Conservation (phyloP, 768 basidiomycete genomes). For the Boletus rex-veris region DNA sequence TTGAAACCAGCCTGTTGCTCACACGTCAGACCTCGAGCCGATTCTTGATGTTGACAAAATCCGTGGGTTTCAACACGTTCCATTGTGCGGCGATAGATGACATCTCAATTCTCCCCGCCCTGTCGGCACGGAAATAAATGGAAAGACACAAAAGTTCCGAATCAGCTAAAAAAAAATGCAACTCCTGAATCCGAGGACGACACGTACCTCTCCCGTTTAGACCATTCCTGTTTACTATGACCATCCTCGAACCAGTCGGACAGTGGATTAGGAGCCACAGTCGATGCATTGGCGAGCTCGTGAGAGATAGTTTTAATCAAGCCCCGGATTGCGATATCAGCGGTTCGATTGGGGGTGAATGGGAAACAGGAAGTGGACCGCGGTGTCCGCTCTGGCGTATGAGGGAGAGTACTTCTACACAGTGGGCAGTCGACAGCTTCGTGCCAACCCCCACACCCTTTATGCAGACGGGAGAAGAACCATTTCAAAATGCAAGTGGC, state of each 20-base stretch:
- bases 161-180: slow-evolving; percentile 9
- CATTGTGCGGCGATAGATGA: slow-evolving; percentile 44
- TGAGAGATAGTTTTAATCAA: slow-evolving; percentile 49
- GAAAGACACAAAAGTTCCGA: neutral
- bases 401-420: slow-evolving; percentile 53
- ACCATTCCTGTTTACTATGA: slow-evolving; percentile 51
- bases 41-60: slow-evolving; percentile 52
- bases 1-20: neutral
- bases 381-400: slow-evolving; percentile 50
- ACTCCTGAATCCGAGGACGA: slow-evolving; percentile 22
- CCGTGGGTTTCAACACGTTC: slow-evolving; percentile 45
- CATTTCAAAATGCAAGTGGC: slow-evolving; percentile 63
- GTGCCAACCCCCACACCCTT: slow-evolving; percentile 63
- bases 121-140: slow-evolving; percentile 24
- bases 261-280: slow-evolving; percentile 34
- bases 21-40: slow-evolving; percentile 49
- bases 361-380: slow-evolving; percentile 52
- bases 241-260: slow-evolving; percentile 55
- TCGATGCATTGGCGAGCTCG: slow-evolving; percentile 33
- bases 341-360: slow-evolving; percentile 60
- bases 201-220: slow-evolving; percentile 48
- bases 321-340: slow-evolving; percentile 49
- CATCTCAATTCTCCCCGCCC: slow-evolving; percentile 58
- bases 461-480: slow-evolving; percentile 66
- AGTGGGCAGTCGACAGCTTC: slow-evolving; percentile 65